phyloP scores from a whole-genome alignment of 2,329 filamentous ascomycete species.

The Cadophora malorum region DNA sequence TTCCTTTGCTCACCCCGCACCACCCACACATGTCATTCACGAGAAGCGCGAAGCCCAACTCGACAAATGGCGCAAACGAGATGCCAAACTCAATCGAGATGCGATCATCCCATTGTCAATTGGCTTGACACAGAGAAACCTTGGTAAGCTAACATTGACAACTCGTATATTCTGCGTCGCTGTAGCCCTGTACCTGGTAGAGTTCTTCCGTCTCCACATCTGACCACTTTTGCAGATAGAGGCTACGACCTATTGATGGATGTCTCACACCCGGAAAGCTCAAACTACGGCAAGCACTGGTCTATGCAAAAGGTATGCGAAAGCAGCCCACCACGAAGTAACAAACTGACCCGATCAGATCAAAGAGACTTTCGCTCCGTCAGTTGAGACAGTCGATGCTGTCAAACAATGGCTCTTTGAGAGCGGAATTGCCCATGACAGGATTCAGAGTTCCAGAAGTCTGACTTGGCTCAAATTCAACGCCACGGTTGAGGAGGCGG shows the following conservation, averaged over 20 bases:
- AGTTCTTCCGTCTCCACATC: not conserved
- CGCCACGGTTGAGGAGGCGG: constrained; percentile 49
- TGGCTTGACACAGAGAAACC: constrained; percentile 52
- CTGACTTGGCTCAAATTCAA: constrained; percentile 43
- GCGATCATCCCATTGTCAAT: constrained; percentile 42
- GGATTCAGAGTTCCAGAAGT: constrained; percentile 53
- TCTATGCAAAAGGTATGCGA: constrained; percentile 31
- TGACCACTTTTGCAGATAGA: not conserved
- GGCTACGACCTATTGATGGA: constrained; percentile 50
- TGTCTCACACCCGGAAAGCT: constrained; percentile 45
- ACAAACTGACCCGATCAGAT: constrained; percentile 27
- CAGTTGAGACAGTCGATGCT: constrained; percentile 51
- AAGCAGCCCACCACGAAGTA: constrained; percentile 48
- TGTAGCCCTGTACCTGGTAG: not conserved
- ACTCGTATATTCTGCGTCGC: not conserved
- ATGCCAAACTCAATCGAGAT: constrained; percentile 29
- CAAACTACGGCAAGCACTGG: constrained; percentile 46
- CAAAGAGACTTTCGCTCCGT: constrained; percentile 48
- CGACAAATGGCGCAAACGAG: constrained; percentile 28
- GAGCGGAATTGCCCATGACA: constrained; percentile 55
- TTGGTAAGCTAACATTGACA: constrained; percentile 46
- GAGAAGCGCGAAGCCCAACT: constrained; percentile 31
- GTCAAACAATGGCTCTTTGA: constrained; percentile 56
- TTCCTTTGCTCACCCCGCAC: constrained; percentile 25
- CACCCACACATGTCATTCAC: constrained; percentile 33